Percentiles rank a stretch among this genome's conserved stretches.
phyloP scores from a whole-genome alignment of 1,139 yeast species.

The Candida sp. region DNA sequence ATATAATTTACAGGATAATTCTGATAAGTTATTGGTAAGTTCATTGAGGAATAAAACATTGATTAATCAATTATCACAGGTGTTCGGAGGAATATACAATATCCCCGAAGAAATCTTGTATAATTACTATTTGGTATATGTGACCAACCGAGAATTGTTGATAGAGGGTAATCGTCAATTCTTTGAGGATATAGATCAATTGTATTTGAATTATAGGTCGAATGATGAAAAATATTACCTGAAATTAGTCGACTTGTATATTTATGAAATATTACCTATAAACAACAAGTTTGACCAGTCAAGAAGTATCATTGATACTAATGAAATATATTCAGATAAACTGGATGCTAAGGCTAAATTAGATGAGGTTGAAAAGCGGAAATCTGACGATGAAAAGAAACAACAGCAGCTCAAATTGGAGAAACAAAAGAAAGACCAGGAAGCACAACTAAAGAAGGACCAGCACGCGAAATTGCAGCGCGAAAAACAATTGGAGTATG shows the following conservation, averaged over 20 bases:
- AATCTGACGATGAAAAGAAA: constrained; percentile 13
- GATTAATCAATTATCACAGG: constrained; percentile 6
- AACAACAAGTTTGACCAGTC: constrained; percentile 26
- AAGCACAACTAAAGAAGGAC: constrained; percentile 18
- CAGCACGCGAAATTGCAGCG: constrained; percentile 20
- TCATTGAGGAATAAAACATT: constrained; percentile 22
- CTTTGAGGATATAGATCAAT: constrained; percentile 11
- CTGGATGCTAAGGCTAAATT: constrained; percentile 15
- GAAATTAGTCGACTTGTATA: constrained; percentile 29
- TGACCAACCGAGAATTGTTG: constrained; percentile 16
- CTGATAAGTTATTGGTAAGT: constrained; percentile 15
- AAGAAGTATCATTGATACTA: constrained; percentile 19
- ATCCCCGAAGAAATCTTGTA: constrained; percentile 34
- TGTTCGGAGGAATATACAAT: constrained; percentile 7
- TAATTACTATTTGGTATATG: constrained; percentile 28
- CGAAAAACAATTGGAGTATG: constrained; percentile 28
- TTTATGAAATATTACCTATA: constrained; percentile 35
- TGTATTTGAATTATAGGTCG: constrained; percentile 8
- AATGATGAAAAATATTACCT: constrained; percentile 15
- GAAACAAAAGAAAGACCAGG: constrained; percentile 18
- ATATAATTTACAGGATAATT: constrained; percentile 19
- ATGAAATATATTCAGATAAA: constrained; percentile 13
- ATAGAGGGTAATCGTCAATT: constrained; percentile 10
- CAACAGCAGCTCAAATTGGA: constrained; percentile 17
- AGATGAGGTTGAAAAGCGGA: constrained; percentile 13